Conservation (phyloP, 768 basidiomycete genomes). For the Cantharellus anzutake region DNA sequence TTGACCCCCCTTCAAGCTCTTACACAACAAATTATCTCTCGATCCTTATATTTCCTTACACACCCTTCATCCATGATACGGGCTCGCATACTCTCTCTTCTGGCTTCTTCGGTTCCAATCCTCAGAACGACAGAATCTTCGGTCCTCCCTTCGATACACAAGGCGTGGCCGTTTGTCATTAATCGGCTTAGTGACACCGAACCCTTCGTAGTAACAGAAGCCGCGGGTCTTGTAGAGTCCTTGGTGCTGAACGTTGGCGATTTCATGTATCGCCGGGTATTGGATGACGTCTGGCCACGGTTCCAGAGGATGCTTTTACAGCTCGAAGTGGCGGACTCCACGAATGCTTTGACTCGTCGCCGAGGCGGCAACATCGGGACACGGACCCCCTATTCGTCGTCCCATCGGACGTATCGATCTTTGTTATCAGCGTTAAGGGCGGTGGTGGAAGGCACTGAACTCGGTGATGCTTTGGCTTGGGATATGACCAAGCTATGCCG, state of each 20-base stretch:
- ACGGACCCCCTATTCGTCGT: conserved; percentile 49
- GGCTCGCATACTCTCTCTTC: conserved; percentile 56
- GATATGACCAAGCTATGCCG: conserved; percentile 59
- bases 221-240: conserved; percentile 51
- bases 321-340: conserved; percentile 42
- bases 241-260: conserved; percentile 53
- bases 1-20: conserved; percentile 56
- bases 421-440: conserved; percentile 54
- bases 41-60: conserved; percentile 79
- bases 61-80: conserved; percentile 78
- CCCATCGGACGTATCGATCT: conserved; percentile 63
- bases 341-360: conserved; percentile 45
- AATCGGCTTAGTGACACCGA: conserved; percentile 61
- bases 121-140: conserved; percentile 40
- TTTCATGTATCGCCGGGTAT: conserved; percentile 70
- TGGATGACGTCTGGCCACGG: conserved; percentile 89
- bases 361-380: conserved; percentile 23
- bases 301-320: conserved; percentile 41
- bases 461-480: conserved; percentile 59
- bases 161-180: conserved; percentile 86
- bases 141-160: conserved; percentile 69
- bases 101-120: conserved; percentile 56
- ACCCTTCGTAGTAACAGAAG: conserved; percentile 60
- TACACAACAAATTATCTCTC: conserved; percentile 68
- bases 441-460: conserved; percentile 38